These are phyloP conservation scores for Kazachstania sp. DNA, from an alignment of 1,139 yeast species.

Conservation along the genomic window DNA sequence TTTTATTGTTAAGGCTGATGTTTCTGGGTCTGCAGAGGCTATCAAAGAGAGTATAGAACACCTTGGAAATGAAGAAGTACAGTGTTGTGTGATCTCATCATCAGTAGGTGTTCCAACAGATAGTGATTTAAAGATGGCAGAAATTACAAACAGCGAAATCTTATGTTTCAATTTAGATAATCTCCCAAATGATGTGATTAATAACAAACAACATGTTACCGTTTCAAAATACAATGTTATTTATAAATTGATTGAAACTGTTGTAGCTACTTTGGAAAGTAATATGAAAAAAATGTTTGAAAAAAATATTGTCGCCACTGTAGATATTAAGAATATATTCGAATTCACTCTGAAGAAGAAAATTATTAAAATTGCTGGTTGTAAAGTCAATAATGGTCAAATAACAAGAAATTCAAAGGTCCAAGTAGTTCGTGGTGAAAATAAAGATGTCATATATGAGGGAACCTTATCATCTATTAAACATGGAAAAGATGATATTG, in stretches of 20 bases:
- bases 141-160: constrained; percentile 62
- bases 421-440: constrained; percentile 49
- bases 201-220: constrained; percentile 56
- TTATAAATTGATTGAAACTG: constrained; percentile 80
- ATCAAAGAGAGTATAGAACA: constrained; percentile 67
- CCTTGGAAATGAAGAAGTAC: constrained; percentile 79
- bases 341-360: constrained; percentile 50
- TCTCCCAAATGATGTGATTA: constrained; percentile 54
- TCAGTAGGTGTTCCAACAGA: constrained; percentile 87
- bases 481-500: constrained; percentile 73
- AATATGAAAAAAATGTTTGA: constrained; percentile 62
- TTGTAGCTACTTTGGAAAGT: constrained; percentile 54
- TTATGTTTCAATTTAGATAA: constrained; percentile 65
- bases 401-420: constrained; percentile 55
- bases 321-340: constrained; percentile 64
- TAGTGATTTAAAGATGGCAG: constrained; percentile 74
- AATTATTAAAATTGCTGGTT: constrained; percentile 70
- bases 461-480: constrained; percentile 72
- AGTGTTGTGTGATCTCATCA: constrained; percentile 54
- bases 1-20: constrained; percentile 82
- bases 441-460: constrained; percentile 44
- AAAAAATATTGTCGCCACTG: constrained; percentile 59
- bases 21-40: constrained; percentile 61
- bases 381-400: constrained; percentile 67
- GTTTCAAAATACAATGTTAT: constrained; percentile 69